Base-by-base conservation (phyloP, 495 filamentous ascomycete genomes). In the Neurospora hispaniola region DNA sequence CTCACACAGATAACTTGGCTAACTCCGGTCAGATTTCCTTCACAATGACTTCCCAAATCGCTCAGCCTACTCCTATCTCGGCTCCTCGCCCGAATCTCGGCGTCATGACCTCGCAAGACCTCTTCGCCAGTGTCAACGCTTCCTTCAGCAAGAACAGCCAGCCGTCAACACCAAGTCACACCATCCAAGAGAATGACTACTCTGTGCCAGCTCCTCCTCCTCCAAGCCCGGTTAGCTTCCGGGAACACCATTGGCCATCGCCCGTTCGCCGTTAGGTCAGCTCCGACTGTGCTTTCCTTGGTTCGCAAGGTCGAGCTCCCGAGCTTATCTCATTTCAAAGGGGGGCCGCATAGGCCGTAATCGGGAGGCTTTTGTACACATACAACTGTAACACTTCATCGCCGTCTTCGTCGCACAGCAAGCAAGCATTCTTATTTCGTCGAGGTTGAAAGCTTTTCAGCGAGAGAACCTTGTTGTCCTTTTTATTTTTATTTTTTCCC, bases 151-250 rank as follows among this genome's bases (percentile, higher is more conserved):
- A 83, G 74, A 75, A 76, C 72, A 76, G 73, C 78, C 74, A 80
- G 73, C 77, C 78, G n/a, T 54, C 76, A 42, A 79, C 83, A 0
- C 83, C 84, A 16, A 80, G 81, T 72, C 84, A 81, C 76, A 74
- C 79, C 71, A 85, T 85, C 76, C 81, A 81, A 73, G 84, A 86
- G 78, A 76, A 81, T 62, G 85, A 86, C 77, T 86, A 84, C 80
- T 79, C 82, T 42, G 85, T 86, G 27, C 85, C 85, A 48, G 84
- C 84, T 14, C 83, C 85, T 2, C 85, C 85, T 23, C 85, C 85
- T 39, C 85, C 85, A 8, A 84, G 82, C 73, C 85, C 85, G 38
- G 82, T 86, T 72, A 81, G 82, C 78, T 86, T 84, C 75, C 80
- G 81, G 41, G 82, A 85, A 73, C 81, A 84, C 74, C 54, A 66